Percentiles rank a stretch among this genome's conserved stretches.
Conservation (phyloP, 192 early-diverging fungal species). For the Mortierella alpina region DNA sequence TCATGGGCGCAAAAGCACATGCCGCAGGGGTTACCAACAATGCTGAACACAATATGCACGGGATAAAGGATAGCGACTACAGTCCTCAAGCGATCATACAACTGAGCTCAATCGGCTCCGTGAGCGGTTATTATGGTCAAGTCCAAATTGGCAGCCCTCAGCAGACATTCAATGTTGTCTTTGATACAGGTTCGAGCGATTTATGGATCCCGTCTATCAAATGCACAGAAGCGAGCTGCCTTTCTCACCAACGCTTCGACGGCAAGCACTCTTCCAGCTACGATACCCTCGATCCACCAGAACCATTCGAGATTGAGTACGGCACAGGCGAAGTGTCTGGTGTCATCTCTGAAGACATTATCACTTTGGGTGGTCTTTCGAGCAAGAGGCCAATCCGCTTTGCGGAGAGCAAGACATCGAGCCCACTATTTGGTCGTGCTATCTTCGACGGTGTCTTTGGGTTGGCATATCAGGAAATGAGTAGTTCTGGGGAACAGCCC, state of each 20-base stretch:
- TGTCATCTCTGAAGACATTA: constrained; percentile 40
- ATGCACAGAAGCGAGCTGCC: constrained; percentile 54
- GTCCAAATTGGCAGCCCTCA: constrained; percentile 47
- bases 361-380: constrained; percentile 23
- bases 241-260: constrained; percentile 32
- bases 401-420: constrained; percentile 40
- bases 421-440: constrained; percentile 31
- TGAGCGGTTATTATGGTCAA: constrained; percentile 47
- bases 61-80: not conserved
- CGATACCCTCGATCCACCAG: not conserved
- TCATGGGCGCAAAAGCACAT: not conserved
- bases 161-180: constrained; percentile 53
- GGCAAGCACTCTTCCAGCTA: constrained; percentile 18
- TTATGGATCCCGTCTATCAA: constrained; percentile 68
- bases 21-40: not conserved
- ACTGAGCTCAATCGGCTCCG: constrained; percentile 31
- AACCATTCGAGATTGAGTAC: constrained; percentile 44
- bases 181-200: constrained; percentile 73
- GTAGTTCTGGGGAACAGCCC: constrained; percentile 29
- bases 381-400: constrained; percentile 35
- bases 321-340: constrained; percentile 41
- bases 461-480: constrained; percentile 48
- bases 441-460: constrained; percentile 53
- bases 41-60: not conserved
- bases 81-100: constrained; percentile 33